Evolutionary conservation across 192 early-diverging fungal genomes (phyloP), one percentile per base, ranked within the genome.

Genomic region (Dimargaris verticillata): DNA sequence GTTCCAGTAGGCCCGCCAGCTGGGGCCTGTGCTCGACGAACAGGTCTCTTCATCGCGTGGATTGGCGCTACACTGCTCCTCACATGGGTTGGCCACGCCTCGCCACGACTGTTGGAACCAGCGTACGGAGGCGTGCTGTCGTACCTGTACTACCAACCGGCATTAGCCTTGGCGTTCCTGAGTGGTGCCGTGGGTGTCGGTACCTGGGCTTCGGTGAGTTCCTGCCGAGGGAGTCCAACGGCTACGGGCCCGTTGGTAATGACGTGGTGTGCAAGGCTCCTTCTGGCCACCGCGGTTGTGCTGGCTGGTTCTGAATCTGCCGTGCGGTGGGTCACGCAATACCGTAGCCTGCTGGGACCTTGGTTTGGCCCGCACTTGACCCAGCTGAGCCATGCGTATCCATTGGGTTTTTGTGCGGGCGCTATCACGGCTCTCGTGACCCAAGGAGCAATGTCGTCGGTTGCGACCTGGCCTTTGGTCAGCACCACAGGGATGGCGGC

Each of bases 111-210:
- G 15, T 26, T 84, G 62, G 84, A 86, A 58, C 82, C 84, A 0
- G 52, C 84, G 26, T 86, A 84, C 51, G 81, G 84, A 33, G 83
- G 79, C 66, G 76, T 86, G 20, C 77, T 86, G 58, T 67, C 82
- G 9, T 61, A 70, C 52, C 49, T 74, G 11, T 61, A 71, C 48
- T 83, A 79, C 54, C 28, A 65, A 14, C 68, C 74, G 41, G 68
- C 60, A n/a, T 50, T 72, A 9, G 58, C 75, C 18, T 33, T 53
- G 17, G 70, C 70, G 18, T 62, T 73, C 20, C 57, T 65, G 38
- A 63, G 79, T 2, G 85, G 81, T n/a, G 76, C 68, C 20, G 44
- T 72, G 33, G n/a, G 20, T 5, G 42, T 20, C 18, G 26, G 53
- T n/a, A 17, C 49, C 26, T 28, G 15, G 6, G 17, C n/a, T 18